These are phyloP conservation scores for Ambispora gerdemannii DNA, from an alignment of 192 early-diverging fungal genomes.

Conservation along the genomic window DNA sequence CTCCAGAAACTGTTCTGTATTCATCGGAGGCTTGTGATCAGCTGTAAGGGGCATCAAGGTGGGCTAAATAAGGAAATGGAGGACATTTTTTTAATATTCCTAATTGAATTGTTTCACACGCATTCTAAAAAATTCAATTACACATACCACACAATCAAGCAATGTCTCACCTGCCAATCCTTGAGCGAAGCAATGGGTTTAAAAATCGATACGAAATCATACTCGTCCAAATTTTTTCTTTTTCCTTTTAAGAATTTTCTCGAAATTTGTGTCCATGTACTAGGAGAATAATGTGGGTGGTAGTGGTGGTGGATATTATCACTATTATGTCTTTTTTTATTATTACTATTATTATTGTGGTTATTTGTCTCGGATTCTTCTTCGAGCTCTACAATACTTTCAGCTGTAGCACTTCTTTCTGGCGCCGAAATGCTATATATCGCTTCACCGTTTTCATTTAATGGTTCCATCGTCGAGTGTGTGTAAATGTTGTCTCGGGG, in stretches of 20 bases:
- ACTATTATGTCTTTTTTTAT: too few relatives aligned
- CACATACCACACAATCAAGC: conserved; percentile 22
- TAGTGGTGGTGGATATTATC: too few relatives aligned
- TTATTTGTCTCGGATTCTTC: too few relatives aligned
- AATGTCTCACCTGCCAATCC: conserved; percentile 18
- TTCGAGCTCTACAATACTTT: not conserved
- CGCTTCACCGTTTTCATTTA: not conserved
- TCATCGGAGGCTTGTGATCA: conserved; percentile 46
- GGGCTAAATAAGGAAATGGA: not conserved
- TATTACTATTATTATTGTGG: too few relatives aligned
- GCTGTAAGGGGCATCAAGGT: conserved; percentile 30
- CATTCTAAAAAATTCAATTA: too few relatives aligned
- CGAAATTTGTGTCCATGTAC: conserved; percentile 18
- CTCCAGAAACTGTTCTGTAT: conserved; percentile 39
- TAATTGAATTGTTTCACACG: too few relatives aligned
- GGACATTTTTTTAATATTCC: too few relatives aligned
- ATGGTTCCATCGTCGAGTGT: not conserved
- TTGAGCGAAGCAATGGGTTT: not conserved
- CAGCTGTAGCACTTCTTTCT: not conserved
- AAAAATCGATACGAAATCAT: conserved; percentile 13
- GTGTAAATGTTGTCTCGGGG: not conserved
- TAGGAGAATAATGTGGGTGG: not conserved
- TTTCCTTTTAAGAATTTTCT: not conserved
- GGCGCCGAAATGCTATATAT: not conserved
- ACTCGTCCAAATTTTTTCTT: not conserved